Evolutionary conservation across 768 basidiomycete species (phyloP).

Genomic region (Mycena amicta): DNA sequence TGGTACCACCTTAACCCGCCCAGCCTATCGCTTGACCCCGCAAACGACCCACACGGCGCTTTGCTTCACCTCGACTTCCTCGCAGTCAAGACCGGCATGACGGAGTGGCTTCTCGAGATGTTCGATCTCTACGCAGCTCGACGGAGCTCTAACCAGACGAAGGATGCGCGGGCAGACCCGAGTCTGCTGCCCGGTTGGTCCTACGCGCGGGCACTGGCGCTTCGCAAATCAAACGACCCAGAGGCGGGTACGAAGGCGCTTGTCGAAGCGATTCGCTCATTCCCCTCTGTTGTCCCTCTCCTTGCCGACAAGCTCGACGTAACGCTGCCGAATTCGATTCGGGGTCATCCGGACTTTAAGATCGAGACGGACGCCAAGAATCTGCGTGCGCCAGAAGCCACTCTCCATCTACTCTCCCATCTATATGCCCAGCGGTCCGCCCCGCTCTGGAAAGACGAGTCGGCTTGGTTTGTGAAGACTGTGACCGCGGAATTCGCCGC

Average conservation of each 20-base stretch:
- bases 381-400: constrained; percentile 48
- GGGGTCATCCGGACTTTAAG: constrained; percentile 64
- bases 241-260: constrained; percentile 68
- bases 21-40: constrained; percentile 69
- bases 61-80: constrained; percentile 84
- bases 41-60: constrained; percentile 86
- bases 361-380: constrained; percentile 67
- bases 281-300: constrained; percentile 80
- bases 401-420: constrained; percentile 81
- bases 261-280: constrained; percentile 70
- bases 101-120: constrained; percentile 77
- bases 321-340: constrained; percentile 55
- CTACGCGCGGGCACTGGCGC: constrained; percentile 70
- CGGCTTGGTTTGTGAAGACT: constrained; percentile 71
- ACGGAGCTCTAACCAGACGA: constrained; percentile 14
- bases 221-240: constrained; percentile 54
- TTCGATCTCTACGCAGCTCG: constrained; percentile 49
- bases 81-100: constrained; percentile 78
- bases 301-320: constrained; percentile 87
- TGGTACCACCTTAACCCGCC: no score
- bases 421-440: constrained; percentile 82
- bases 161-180: constrained; percentile 45
- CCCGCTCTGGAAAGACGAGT: constrained; percentile 80
- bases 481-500: constrained; percentile 46
- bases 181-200: constrained; percentile 76